Evolutionary conservation across 1,284 basidiomycete genomes (phyloP).

Genomic region (Uromyces viciae-fabae): DNA sequence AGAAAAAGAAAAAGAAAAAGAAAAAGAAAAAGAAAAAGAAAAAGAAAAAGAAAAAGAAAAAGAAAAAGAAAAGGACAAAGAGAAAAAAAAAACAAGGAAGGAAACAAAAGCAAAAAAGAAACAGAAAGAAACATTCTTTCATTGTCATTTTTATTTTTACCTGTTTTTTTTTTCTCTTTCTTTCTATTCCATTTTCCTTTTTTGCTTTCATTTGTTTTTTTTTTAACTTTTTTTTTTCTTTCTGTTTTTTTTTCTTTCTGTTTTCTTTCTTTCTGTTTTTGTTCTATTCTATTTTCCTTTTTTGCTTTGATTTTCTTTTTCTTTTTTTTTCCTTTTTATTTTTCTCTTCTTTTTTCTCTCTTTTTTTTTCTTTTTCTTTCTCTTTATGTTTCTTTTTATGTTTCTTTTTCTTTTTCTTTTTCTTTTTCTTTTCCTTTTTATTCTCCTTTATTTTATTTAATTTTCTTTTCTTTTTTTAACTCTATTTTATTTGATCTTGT

Average conservation of each 20-base stretch:
- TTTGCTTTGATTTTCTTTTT: background rate
- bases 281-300: background rate
- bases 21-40: background rate
- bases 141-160: too few relatives aligned
- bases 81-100: constrained; percentile 9
- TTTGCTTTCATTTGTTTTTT: background rate
- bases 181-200: too few relatives aligned
- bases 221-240: background rate
- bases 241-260: background rate
- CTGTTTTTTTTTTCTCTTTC: too few relatives aligned
- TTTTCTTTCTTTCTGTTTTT: background rate
- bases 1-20: background rate
- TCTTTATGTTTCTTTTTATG: too few relatives aligned
- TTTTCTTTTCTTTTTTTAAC: background rate
- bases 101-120: background rate
- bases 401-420: background rate
- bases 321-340: background rate
- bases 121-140: too few relatives aligned
- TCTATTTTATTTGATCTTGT: background rate
- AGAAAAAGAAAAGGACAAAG: background rate
- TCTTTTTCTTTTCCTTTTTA: background rate
- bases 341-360: background rate
- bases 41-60: background rate
- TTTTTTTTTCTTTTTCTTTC: background rate
- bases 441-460: background rate